phyloP scores from a whole-genome alignment of 257 asterid species.

The Petunia axillaris region DNA sequence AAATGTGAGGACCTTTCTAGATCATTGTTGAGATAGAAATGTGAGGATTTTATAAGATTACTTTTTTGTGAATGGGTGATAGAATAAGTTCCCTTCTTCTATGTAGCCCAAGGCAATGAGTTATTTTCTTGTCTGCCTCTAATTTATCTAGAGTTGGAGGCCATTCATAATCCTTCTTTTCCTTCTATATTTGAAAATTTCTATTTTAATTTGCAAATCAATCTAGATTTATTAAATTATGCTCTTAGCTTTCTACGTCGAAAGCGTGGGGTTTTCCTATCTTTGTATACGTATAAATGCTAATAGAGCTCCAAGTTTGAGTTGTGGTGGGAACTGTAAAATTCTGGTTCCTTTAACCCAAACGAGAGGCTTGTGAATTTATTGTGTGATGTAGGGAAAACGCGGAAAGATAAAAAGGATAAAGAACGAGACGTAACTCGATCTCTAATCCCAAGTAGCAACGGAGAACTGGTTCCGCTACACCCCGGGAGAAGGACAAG shows the following conservation, averaged over 20 bases:
- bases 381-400: too few relatives aligned
- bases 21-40: not conserved
- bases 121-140: not conserved
- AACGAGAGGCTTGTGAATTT: not conserved
- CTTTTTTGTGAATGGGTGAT: not conserved
- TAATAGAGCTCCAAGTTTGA: not conserved
- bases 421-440: too few relatives aligned
- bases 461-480: too few relatives aligned
- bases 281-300: not conserved
- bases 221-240: not conserved
- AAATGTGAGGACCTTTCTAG: not conserved
- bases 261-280: not conserved
- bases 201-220: not conserved
- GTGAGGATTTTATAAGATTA: not conserved
- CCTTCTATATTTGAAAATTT: not conserved
- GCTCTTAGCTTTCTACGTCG: not conserved
- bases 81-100: constrained; percentile 7
- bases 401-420: too few relatives aligned
- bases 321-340: not conserved
- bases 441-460: too few relatives aligned
- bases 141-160: not conserved
- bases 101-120: not conserved
- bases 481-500: too few relatives aligned
- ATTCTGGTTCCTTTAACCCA: not conserved
- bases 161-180: not conserved